These are phyloP conservation scores for Heterobasidion parviporum DNA, from an alignment of 1,284 basidiomycete species.

Conservation along the genomic window DNA sequence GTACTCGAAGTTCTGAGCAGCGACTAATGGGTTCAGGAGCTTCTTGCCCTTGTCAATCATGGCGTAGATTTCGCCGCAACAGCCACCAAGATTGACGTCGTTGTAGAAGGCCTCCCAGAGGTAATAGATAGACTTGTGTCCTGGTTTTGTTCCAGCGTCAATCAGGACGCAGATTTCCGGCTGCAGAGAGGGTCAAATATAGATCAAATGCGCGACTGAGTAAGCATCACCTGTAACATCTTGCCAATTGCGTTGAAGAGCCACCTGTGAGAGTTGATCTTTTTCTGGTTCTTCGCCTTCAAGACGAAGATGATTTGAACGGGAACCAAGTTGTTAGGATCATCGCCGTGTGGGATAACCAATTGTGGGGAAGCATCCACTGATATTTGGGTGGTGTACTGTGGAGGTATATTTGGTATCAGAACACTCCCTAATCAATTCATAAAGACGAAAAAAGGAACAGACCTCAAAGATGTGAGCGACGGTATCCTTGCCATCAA, in stretches of 20 bases:
- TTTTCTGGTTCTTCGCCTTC: constrained; percentile 97
- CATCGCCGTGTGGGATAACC: constrained; percentile 82
- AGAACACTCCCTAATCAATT: neutral
- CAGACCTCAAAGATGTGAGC: constrained; percentile 83
- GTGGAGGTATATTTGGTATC: neutral
- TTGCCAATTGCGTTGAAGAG: constrained; percentile 94
- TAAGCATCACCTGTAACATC: constrained; percentile 55
- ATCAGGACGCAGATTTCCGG: constrained; percentile 88
- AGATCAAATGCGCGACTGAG: neutral
- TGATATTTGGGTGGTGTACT: constrained; percentile 90
- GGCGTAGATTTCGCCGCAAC: constrained; percentile 89
- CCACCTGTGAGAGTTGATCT: constrained; percentile 97
- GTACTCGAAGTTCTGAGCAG: constrained; percentile 98
- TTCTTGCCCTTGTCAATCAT: constrained; percentile 92
- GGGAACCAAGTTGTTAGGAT: constrained; percentile 87
- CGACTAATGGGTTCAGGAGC: constrained; percentile 88
- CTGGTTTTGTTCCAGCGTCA: constrained; percentile 94
- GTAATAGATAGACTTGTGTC: constrained; percentile 94
- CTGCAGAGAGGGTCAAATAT: constrained; percentile 24
- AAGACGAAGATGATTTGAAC: constrained; percentile 94
- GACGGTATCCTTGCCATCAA: constrained; percentile 90
- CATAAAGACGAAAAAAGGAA: constrained; percentile 1
- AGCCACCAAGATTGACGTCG: constrained; percentile 67
- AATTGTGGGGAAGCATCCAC: constrained; percentile 86
- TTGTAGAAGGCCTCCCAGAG: constrained; percentile 93